phyloP scores from a whole-genome alignment of 495 filamentous ascomycete species.

The Filosporella fistucella region DNA sequence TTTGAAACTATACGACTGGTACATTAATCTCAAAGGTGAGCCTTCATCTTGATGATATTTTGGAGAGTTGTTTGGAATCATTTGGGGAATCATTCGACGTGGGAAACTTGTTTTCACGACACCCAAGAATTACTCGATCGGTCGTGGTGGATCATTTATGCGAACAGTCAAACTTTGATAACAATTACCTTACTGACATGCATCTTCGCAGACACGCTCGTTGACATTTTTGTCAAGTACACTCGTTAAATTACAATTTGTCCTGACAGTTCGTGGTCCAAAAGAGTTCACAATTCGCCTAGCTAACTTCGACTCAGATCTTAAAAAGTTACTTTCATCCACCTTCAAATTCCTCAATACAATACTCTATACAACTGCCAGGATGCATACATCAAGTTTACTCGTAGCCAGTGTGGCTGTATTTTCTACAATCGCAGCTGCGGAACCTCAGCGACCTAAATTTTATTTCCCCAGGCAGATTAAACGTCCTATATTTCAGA shows the following conservation, averaged over 20 bases:
- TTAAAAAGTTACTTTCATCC: slow-evolving; percentile 13
- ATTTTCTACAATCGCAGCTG: slow-evolving; percentile 42
- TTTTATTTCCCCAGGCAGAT: slow-evolving; percentile 58
- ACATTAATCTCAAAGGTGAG: slow-evolving; percentile 23
- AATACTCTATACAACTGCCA: slow-evolving; percentile 22
- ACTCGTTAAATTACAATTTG: slow-evolving; percentile 46
- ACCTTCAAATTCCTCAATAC: slow-evolving; percentile 18
- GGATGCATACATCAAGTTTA: slow-evolving; percentile 37
- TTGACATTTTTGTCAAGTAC: slow-evolving; percentile 60
- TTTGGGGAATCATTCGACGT: too few relatives aligned
- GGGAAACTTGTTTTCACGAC: too few relatives aligned
- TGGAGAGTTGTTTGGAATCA: slow-evolving; percentile 2
- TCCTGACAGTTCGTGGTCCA: slow-evolving; percentile 42
- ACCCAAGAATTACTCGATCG: slow-evolving; percentile 16
- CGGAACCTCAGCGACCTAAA: slow-evolving; percentile 40
- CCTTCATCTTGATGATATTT: slow-evolving; percentile 11
- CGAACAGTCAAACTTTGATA: slow-evolving; percentile 24
- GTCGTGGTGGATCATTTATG: slow-evolving; percentile 28
- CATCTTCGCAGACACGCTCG: slow-evolving; percentile 40
- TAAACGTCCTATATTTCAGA: slow-evolving; percentile 46
- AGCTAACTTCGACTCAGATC: slow-evolving; percentile 11
- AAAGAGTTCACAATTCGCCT: slow-evolving; percentile 21
- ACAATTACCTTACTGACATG: slow-evolving; percentile 26
- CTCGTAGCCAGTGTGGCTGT: slow-evolving; percentile 48
- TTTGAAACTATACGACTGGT: slow-evolving; percentile 16